Conservation (phyloP, 1,284 basidiomycete species). For the Leccinum pachyderme region DNA sequence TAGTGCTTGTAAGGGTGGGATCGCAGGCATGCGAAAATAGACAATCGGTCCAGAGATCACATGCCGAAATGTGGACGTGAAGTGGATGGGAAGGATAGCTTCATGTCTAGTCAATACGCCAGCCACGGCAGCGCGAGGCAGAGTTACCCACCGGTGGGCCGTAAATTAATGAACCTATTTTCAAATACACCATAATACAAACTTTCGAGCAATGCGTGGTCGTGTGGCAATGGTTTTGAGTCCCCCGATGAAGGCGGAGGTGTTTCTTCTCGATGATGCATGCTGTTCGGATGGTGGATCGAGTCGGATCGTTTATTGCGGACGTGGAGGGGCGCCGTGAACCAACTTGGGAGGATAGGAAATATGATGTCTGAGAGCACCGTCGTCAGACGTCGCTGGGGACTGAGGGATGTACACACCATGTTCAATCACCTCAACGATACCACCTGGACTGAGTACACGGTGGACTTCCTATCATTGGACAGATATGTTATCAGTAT, state of each 20-base stretch:
- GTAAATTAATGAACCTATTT: constrained; percentile 64
- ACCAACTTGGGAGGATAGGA: constrained; percentile 63
- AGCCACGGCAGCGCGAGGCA: not conserved
- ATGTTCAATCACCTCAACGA: constrained; percentile 70
- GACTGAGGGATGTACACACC: constrained; percentile 40
- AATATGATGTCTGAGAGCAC: constrained; percentile 54
- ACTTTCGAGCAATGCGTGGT: constrained; percentile 64
- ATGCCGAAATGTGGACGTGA: constrained; percentile 69
- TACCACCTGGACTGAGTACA: constrained; percentile 63
- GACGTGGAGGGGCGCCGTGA: constrained; percentile 56
- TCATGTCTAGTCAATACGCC: constrained; percentile 11
- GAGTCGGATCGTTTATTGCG: constrained; percentile 45
- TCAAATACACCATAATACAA: constrained; percentile 61
- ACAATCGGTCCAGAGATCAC: constrained; percentile 60
- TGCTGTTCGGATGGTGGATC: constrained; percentile 47
- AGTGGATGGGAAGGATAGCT: constrained; percentile 69
- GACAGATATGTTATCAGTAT: constrained; percentile 6
- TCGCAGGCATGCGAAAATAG: constrained; percentile 67
- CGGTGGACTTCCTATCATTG: constrained; percentile 60
- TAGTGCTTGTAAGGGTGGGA: constrained; percentile 61
- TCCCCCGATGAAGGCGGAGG: constrained; percentile 34
- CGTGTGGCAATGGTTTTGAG: constrained; percentile 41
- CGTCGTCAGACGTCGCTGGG: not conserved
- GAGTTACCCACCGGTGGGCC: constrained; percentile 46
- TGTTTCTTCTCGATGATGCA: constrained; percentile 35